phyloP scores from a whole-genome alignment of 192 early-diverging fungal species.

The Coemansia sp. region DNA sequence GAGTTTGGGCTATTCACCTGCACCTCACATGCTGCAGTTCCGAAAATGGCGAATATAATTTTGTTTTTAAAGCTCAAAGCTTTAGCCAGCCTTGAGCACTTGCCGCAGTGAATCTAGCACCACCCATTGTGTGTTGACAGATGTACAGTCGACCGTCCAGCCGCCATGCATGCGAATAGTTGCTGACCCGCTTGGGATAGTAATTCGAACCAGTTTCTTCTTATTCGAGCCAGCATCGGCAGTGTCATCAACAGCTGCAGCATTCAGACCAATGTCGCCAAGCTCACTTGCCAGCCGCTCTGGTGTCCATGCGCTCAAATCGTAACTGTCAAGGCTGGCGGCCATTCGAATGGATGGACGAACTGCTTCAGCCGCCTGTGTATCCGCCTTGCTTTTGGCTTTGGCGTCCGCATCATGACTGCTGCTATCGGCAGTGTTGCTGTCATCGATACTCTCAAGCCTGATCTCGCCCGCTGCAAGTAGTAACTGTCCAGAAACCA shows the following conservation, averaged over 20 bases:
- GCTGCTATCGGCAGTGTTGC: background rate
- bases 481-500: constrained; percentile 32
- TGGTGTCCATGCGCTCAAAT: constrained; percentile 35
- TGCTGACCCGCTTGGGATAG: constrained; percentile 43
- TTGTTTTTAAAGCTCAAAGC: background rate
- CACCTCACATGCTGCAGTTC: background rate
- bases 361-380: background rate
- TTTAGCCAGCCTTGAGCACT: constrained; percentile 19
- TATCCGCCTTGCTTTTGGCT: background rate
- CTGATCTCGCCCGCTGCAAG: constrained; percentile 47
- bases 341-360: background rate
- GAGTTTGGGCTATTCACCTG: background rate
- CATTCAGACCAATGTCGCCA: constrained; percentile 35
- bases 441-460: constrained; percentile 17
- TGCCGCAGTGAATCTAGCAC: constrained; percentile 43
- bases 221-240: background rate
- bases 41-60: background rate
- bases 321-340: background rate
- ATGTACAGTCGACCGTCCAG: constrained; percentile 49
- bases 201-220: constrained; percentile 16
- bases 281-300: constrained; percentile 44
- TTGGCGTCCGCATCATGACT: background rate
- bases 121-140: constrained; percentile 36
- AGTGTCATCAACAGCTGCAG: constrained; percentile 9
- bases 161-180: constrained; percentile 35